Evolutionary conservation across 2,329 filamentous ascomycete genomes (phyloP).

Genomic region (Xylariaceae sp.): DNA sequence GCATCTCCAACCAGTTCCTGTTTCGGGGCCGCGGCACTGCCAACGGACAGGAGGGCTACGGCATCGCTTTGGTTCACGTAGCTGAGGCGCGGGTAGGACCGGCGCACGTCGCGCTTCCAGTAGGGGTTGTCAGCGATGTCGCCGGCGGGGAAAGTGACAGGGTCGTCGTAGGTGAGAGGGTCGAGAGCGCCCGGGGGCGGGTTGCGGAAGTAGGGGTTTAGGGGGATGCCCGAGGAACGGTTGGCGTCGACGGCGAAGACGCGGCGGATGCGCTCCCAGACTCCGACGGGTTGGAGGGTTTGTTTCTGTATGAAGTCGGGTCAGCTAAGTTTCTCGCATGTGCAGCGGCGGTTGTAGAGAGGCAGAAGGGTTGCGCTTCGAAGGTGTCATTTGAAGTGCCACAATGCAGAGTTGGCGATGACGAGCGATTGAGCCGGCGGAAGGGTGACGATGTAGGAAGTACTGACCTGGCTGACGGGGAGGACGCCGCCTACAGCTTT

Average conservation of each 20-base stretch:
- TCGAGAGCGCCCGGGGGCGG: conserved; percentile 73
- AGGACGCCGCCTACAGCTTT: conserved; percentile 54
- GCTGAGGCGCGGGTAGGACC: conserved; percentile 76
- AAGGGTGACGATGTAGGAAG: not conserved
- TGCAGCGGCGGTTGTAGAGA: not conserved
- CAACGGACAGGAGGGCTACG: conserved; percentile 78
- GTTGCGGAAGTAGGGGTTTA: conserved; percentile 90
- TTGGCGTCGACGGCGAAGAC: conserved; percentile 77
- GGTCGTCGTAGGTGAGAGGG: conserved; percentile 72
- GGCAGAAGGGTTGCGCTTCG: not conserved
- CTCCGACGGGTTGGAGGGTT: conserved; percentile 80
- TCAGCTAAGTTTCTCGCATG: not conserved
- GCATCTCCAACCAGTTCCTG: conserved; percentile 76
- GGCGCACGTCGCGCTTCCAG: conserved; percentile 89
- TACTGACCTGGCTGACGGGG: conserved; percentile 55
- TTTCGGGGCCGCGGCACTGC: conserved; percentile 76
- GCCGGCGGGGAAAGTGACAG: conserved; percentile 76
- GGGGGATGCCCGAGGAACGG: conserved; percentile 84
- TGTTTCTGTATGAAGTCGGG: conserved; percentile 68
- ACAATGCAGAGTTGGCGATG: not conserved
- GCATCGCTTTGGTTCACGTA: conserved; percentile 80
- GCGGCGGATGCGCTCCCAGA: conserved; percentile 82
- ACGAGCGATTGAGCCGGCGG: conserved; percentile 4
- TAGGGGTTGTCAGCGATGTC: conserved; percentile 91
- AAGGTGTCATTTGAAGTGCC: not conserved